These are phyloP conservation scores for Schizosaccharomyces lindneri DNA, from an alignment of 805 yeast genomes.

Conservation along the genomic window DNA sequence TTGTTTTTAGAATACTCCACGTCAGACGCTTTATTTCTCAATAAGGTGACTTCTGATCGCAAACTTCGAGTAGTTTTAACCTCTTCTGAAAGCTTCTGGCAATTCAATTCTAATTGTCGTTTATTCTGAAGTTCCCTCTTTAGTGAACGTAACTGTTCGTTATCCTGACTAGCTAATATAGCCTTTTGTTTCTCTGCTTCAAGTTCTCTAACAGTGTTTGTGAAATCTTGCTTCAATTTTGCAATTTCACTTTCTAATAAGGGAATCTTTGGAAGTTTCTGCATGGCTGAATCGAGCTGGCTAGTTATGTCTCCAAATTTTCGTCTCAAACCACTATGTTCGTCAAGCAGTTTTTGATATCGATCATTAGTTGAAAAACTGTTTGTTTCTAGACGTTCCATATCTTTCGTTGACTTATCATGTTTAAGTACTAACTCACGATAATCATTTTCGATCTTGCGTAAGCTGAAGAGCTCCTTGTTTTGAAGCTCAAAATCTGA, in stretches of 20 bases:
- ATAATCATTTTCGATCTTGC: too few relatives aligned
- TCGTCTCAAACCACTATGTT: not conserved
- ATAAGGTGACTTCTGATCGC: not conserved
- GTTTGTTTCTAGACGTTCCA: too few relatives aligned
- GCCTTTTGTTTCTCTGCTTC: not conserved
- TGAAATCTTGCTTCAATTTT: not conserved
- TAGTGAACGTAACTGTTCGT: not conserved
- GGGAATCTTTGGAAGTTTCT: not conserved
- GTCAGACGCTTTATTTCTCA: not conserved
- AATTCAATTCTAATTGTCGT: not conserved
- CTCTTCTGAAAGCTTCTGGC: not conserved
- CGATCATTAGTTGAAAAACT: too few relatives aligned
- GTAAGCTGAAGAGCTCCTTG: too few relatives aligned
- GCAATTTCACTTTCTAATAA: not conserved
- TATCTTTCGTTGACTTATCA: too few relatives aligned
- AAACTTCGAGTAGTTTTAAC: not conserved
- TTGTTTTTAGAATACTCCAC: not conserved
- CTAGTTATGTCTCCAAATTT: not conserved
- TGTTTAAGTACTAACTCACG: too few relatives aligned
- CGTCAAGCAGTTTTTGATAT: not conserved
- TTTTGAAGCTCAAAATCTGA: too few relatives aligned
- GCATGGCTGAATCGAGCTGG: not conserved
- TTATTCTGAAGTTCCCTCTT: not conserved
- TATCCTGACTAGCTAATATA: not conserved
- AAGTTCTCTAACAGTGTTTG: not conserved